These are phyloP conservation scores for Lanmaoa pseudosensibilis DNA, from an alignment of 768 basidiomycete genomes.

Conservation along the genomic window DNA sequence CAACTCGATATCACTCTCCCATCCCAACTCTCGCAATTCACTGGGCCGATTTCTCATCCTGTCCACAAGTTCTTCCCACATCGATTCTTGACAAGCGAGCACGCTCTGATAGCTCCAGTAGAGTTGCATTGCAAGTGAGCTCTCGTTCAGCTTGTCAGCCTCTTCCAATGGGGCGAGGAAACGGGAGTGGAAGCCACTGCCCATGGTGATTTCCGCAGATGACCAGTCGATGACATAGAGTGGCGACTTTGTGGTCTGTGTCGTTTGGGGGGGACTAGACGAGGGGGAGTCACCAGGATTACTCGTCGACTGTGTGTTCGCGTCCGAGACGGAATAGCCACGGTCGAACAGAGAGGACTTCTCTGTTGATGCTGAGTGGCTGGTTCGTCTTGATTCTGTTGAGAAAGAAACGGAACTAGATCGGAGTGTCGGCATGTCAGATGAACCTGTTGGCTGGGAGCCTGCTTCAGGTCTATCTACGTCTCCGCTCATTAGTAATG, in stretches of 20 bases:
- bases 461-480: slow-evolving; percentile 25
- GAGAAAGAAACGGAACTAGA: slow-evolving; percentile 55
- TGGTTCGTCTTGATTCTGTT: slow-evolving; percentile 37
- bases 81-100: slow-evolving; percentile 66
- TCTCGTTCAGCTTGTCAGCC: slow-evolving; percentile 50
- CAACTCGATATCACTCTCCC: slow-evolving; percentile 67
- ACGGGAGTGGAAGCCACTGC: slow-evolving; percentile 31
- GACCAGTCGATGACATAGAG: slow-evolving; percentile 50
- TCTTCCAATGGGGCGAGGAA: slow-evolving; percentile 43
- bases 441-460: slow-evolving; percentile 13
- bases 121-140: slow-evolving; percentile 70
- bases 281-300: slow-evolving; percentile 23
- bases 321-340: slow-evolving; percentile 30
- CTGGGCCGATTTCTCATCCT: slow-evolving; percentile 56
- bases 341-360: slow-evolving; percentile 33
- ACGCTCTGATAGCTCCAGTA: slow-evolving; percentile 62
- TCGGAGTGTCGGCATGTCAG: slow-evolving; percentile 27
- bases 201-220: slow-evolving; percentile 43
- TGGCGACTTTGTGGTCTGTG: slow-evolving; percentile 21
- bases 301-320: slow-evolving; percentile 22
- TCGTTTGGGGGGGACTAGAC: slow-evolving; percentile 11
- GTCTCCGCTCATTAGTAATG: slow-evolving; percentile 24
- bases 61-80: slow-evolving; percentile 74
- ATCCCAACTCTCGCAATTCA: slow-evolving; percentile 58
- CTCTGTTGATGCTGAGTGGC: slow-evolving; percentile 34